A percentile compares a stretch with the other conserved stretches of the same genome.
Evolutionary conservation across 2,329 filamentous ascomycete species (phyloP).

Genomic region (Trichoderma hamatum): DNA sequence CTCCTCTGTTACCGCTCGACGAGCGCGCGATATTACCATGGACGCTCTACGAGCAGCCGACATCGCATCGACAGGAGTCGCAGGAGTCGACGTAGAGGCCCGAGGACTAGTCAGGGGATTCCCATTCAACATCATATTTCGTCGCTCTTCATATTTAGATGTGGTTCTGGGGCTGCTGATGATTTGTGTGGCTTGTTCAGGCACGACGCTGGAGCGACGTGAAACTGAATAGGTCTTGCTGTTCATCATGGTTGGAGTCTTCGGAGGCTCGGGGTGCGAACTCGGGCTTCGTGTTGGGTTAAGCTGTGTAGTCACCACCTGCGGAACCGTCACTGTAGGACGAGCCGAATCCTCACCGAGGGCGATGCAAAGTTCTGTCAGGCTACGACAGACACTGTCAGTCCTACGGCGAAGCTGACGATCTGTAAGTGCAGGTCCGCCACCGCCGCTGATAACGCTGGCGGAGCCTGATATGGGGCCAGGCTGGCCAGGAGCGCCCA

Average conservation of each 20-base stretch:
- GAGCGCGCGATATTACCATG: slow-evolving; percentile 50
- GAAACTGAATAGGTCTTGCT: slow-evolving; percentile 49
- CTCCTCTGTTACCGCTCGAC: slow-evolving; percentile 54
- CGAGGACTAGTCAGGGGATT: slow-evolving; percentile 53
- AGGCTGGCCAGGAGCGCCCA: slow-evolving; percentile 71
- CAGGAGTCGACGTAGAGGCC: slow-evolving; percentile 43
- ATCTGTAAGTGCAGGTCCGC: slow-evolving; percentile 64
- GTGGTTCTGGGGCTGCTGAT: slow-evolving; percentile 51
- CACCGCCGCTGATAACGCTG: slow-evolving; percentile 55
- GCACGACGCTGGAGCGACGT: slow-evolving; percentile 44
- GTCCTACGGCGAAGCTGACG: slow-evolving; percentile 86
- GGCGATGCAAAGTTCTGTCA: slow-evolving; percentile 90
- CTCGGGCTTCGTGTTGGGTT: slow-evolving; percentile 1
- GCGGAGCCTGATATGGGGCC: slow-evolving; percentile 69
- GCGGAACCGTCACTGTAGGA: slow-evolving; percentile 20
- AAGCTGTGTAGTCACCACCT: slow-evolving; percentile 14
- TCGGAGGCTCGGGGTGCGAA: slow-evolving; percentile 4
- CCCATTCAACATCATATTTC: slow-evolving; percentile 51
- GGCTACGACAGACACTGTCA: slow-evolving; percentile 86
- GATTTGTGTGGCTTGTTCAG: slow-evolving; percentile 44
- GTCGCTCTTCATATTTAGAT: slow-evolving; percentile 58
- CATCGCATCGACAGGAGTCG: slow-evolving; percentile 45
- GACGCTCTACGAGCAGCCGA: slow-evolving; percentile 54
- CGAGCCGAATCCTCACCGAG: slow-evolving; percentile 64
- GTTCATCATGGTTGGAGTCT: slow-evolving; percentile 39